These are phyloP conservation scores for Colletotrichum lentis DNA, from an alignment of 2,329 filamentous ascomycete species.

Conservation along the genomic window DNA sequence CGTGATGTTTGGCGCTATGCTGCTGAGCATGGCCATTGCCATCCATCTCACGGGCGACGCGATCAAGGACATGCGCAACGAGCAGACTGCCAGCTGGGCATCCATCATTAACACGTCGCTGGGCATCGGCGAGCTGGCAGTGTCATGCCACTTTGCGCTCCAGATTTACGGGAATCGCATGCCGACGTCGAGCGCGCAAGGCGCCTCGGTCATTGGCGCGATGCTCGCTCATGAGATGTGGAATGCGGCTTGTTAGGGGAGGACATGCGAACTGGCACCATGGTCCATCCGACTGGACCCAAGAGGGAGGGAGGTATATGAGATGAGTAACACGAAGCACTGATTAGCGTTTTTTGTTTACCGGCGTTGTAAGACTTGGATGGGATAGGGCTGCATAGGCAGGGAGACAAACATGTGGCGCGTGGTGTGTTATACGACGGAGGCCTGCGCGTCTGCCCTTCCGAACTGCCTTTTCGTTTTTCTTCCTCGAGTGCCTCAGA, in stretches of 20 bases:
- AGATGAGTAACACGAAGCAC: constrained; percentile 33
- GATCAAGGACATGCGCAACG: constrained; percentile 28
- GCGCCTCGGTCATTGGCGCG: constrained; percentile 32
- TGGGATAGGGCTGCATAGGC: constrained; percentile 2
- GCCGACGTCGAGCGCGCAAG: constrained; percentile 24
- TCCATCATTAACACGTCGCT: constrained; percentile 31
- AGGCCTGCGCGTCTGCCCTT: background rate
- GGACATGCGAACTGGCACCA: background rate
- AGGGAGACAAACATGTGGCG: constrained; percentile 10
- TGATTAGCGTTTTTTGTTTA: constrained; percentile 19
- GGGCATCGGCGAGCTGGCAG: constrained; percentile 35
- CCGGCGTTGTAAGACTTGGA: constrained; percentile 14
- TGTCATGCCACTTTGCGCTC: constrained; percentile 32
- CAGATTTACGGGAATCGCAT: constrained; percentile 31
- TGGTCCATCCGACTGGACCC: background rate
- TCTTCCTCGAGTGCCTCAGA: background rate
- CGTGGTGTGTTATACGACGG: background rate
- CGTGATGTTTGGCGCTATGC: constrained; percentile 38
- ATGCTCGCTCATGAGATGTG: constrained; percentile 37
- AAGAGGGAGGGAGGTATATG: background rate
- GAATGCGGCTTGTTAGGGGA: constrained; percentile 31
- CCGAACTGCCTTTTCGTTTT: background rate
- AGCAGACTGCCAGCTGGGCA: constrained; percentile 25
- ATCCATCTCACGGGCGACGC: constrained; percentile 34
- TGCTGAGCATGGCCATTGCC: constrained; percentile 33